phyloP scores from a whole-genome alignment of 2,329 filamentous ascomycete genomes.

The Cladophialophora immunda region DNA sequence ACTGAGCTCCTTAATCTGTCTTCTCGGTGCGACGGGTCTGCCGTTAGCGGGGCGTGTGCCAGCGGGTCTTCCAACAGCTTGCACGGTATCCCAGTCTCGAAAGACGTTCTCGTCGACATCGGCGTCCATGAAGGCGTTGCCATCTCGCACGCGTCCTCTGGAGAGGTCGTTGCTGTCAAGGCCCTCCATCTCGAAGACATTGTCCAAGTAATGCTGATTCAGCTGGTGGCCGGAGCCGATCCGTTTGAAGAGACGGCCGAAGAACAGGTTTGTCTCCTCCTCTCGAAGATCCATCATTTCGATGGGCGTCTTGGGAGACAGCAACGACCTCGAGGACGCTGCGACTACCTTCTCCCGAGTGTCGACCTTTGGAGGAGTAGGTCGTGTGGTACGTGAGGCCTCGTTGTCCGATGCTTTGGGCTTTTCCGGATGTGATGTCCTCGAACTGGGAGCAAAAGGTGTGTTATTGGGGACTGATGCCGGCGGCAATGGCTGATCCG shows the following conservation, averaged over 20 bases:
- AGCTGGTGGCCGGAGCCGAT: slow-evolving; percentile 53
- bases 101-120: slow-evolving; percentile 39
- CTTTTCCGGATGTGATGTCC: not conserved
- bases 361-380: slow-evolving; percentile 8
- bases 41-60: slow-evolving; percentile 1
- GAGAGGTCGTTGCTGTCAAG: slow-evolving; percentile 30
- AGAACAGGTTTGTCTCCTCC: slow-evolving; percentile 54
- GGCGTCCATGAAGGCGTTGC: slow-evolving; percentile 49
- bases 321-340: not conserved
- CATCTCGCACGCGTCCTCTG: slow-evolving; percentile 41
- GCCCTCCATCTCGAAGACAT: slow-evolving; percentile 50
- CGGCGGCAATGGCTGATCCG: slow-evolving; percentile 15
- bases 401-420: not conserved
- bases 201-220: slow-evolving; percentile 56
- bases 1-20: slow-evolving; percentile 49
- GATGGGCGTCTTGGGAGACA: slow-evolving; percentile 26
- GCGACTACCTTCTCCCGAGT: not conserved
- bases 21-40: slow-evolving; percentile 7
- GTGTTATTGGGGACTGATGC: not conserved
- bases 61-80: slow-evolving; percentile 21
- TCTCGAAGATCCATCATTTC: slow-evolving; percentile 8
- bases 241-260: slow-evolving; percentile 59
- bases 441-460: slow-evolving; percentile 1
- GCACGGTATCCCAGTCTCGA: slow-evolving; percentile 33
- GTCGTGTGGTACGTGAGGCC: not conserved